Evolutionary conservation across 352 stramenopile genomes (phyloP), one percentile per base, ranked within the genome.

Genomic region (Pythium insidiosum): DNA sequence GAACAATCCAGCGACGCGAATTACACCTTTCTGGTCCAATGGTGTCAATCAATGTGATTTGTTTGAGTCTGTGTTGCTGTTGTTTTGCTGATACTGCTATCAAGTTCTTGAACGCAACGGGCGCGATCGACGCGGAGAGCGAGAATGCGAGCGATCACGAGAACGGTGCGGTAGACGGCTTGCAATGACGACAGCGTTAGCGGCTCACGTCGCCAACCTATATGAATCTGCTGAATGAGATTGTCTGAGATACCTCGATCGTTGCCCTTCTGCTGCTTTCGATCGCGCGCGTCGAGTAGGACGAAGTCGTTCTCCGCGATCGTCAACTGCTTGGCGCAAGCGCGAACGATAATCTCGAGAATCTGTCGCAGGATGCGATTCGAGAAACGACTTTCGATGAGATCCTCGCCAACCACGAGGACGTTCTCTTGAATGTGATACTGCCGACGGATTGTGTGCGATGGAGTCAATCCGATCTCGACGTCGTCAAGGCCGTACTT

Each of bases 221-320:
- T 85, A 47, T 93, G 81, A 35, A 93, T 93, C 48, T 93, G 81
- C 52, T 93, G 73, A 40, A 91, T 90, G 50, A 93, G 47, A 48
- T 93, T 93, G 53, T 90, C 81, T 48, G 90, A 93, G 21, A 93
- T 88, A 22, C 76, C 75, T 36, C 81, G 71, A 35, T 88, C 77
- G 1, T 71, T 84, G 3, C 76, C 78, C 50, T 91, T 90, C 50
- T 87, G 72, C 10, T 77, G 73, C 40, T 86, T 65, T 1, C 61
- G 63, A 39, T 93, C 81, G 44, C 81, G 88, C 19, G 78, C 74
- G 43, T 89, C 75, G 5, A 93, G 61, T 13, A 75, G 73, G 12
- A 73, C 73, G 15, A 89, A 66, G 21, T 93, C 81, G 35, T 76
- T 82, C 45, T 91, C 61, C 1, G 73, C 78, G 21, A 88, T 74